Conservation (phyloP, 345 rosid species). For the Murraya paniculata region DNA sequence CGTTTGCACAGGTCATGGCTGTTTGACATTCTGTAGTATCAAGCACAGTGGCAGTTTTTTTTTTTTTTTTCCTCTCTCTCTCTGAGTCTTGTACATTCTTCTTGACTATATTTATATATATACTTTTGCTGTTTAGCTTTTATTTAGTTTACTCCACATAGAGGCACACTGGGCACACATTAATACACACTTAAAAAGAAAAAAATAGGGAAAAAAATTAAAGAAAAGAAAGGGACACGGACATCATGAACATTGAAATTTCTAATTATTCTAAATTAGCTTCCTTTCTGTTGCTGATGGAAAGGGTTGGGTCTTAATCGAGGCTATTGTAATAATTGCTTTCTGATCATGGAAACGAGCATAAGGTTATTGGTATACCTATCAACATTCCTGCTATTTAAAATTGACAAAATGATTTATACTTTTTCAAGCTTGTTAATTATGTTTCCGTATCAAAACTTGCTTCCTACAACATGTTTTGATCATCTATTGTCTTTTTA, state of each 20-base stretch:
- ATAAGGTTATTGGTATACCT: background rate
- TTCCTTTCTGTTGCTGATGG: background rate
- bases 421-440: background rate
- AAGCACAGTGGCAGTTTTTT: background rate
- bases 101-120: background rate
- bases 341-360: background rate
- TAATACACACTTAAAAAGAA: background rate
- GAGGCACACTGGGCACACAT: background rate
- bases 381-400: background rate
- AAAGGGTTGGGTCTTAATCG: background rate
- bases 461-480: background rate
- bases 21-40: background rate
- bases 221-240: background rate
- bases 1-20: background rate
- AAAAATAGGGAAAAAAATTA: background rate
- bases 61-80: background rate
- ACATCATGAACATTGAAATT: background rate
- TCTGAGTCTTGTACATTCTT: background rate
- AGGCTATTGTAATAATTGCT: background rate
- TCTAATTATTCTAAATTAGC: background rate
- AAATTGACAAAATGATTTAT: background rate
- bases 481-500: constrained; percentile 34
- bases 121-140: background rate
- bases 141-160: background rate
- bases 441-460: background rate